These are phyloP conservation scores for Metschnikowia santaceciliae DNA, from an alignment of 805 yeast genomes.

Conservation along the genomic window DNA sequence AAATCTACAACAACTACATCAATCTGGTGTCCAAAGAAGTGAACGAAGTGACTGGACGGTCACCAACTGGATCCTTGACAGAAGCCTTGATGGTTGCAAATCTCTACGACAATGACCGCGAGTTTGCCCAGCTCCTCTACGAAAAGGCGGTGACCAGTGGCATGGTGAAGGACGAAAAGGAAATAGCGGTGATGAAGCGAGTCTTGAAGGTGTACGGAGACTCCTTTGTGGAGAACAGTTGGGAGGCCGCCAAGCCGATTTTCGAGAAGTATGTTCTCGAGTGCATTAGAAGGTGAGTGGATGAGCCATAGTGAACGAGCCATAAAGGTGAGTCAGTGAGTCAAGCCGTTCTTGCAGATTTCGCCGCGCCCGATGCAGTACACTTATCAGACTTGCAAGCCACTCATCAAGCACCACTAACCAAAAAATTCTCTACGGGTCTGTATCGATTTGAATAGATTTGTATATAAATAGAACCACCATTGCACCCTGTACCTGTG, in stretches of 20 bases:
- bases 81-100: constrained; percentile 45
- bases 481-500: neutral
- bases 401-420: neutral
- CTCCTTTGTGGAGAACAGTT: constrained; percentile 35
- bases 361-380: constrained; percentile 2
- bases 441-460: neutral
- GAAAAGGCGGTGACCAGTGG: constrained; percentile 44
- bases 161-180: constrained; percentile 36
- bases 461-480: neutral
- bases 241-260: constrained; percentile 26
- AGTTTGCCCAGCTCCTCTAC: constrained; percentile 48
- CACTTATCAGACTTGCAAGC: neutral
- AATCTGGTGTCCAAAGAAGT: constrained; percentile 28
- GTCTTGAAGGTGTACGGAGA: constrained; percentile 50
- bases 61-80: constrained; percentile 42
- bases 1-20: constrained; percentile 45
- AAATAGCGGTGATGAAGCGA: constrained; percentile 38
- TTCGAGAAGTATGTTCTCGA: constrained; percentile 30
- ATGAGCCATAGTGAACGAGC: too few species aligned
- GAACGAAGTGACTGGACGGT: constrained; percentile 27
- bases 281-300: constrained; percentile 6
- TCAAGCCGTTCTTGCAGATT: neutral
- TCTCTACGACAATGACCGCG: constrained; percentile 46
- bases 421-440: too few species aligned
- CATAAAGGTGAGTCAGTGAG: neutral